Percentiles rank a stretch among this genome's conserved stretches.
Evolutionary conservation across 1,139 yeast genomes (phyloP).

Genomic region (Candida tropicalis): DNA sequence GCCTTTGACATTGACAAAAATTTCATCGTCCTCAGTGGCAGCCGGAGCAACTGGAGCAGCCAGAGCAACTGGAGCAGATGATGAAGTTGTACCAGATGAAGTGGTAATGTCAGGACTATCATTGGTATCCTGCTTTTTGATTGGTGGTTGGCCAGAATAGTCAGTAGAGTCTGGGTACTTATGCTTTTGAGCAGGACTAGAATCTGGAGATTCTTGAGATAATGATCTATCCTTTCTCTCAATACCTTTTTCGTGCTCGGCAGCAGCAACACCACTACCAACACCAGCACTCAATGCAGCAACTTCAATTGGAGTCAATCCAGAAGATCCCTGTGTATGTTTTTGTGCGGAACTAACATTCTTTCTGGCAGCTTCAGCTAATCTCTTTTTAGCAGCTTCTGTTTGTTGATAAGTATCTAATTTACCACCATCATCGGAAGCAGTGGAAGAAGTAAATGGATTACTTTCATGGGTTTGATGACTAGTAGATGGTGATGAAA

Average conservation of each 20-base stretch:
- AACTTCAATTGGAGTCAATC: slow-evolving; percentile 10
- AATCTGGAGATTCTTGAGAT: not conserved
- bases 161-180: not conserved
- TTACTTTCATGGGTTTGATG: not conserved
- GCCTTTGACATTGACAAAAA: slow-evolving; percentile 35
- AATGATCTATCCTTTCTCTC: not conserved
- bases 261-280: slow-evolving; percentile 14
- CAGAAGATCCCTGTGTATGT: slow-evolving; percentile 3
- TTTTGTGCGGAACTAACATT: slow-evolving; percentile 11
- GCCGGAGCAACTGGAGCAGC: not conserved
- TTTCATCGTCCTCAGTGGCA: slow-evolving; percentile 16
- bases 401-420: slow-evolving; percentile 10
- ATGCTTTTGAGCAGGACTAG: slow-evolving; percentile 1
- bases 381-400: slow-evolving; percentile 15
- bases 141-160: slow-evolving; percentile 2
- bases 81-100: too few relatives aligned
- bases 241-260: not conserved
- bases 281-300: slow-evolving; percentile 16
- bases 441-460: not conserved
- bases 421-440: not conserved
- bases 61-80: not conserved
- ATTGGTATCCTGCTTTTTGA: slow-evolving; percentile 6
- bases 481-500: not conserved
- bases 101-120: too few relatives aligned
- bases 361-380: slow-evolving; percentile 16